phyloP scores from a whole-genome alignment of 1,139 yeast species.

The Blastobotrys proliferans region DNA sequence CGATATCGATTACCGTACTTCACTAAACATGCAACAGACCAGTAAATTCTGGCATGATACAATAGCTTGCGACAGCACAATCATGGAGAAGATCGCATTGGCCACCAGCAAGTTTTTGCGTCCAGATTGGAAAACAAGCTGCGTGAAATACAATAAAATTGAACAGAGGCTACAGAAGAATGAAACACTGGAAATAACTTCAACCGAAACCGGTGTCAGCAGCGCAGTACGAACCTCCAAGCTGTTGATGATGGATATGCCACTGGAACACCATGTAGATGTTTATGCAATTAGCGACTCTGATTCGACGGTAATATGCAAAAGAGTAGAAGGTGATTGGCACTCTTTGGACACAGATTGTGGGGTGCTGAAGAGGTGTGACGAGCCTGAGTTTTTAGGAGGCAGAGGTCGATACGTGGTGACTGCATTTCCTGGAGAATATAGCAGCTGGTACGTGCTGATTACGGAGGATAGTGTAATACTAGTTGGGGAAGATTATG shows the following conservation, averaged over 20 bases:
- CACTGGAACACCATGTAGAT: conserved; percentile 8
- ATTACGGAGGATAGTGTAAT: not conserved
- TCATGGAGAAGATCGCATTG: not conserved
- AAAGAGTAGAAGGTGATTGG: conserved; percentile 8
- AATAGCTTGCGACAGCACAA: not conserved
- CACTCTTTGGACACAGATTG: not conserved
- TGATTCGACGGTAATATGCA: not conserved
- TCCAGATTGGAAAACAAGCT: not conserved
- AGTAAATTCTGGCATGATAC: not conserved
- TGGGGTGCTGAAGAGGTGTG: not conserved
- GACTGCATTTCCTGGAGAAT: not conserved
- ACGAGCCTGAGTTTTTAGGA: not conserved
- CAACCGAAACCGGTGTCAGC: no score
- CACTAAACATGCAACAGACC: not conserved
- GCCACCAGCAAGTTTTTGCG: not conserved
- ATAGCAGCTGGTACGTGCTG: not conserved
- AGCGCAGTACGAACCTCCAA: no score
- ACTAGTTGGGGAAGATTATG: not conserved
- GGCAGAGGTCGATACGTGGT: conserved; percentile 2
- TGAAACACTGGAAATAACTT: no score
- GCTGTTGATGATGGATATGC: conserved; percentile 4
- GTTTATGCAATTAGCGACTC: conserved; percentile 2
- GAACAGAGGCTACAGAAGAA: not conserved
- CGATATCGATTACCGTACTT: not conserved
- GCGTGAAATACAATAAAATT: not conserved